Evolutionary conservation across 1,284 basidiomycete species (phyloP), one percentile per base, ranked within the genome.

Genomic region (Trichosporon ovoides): DNA sequence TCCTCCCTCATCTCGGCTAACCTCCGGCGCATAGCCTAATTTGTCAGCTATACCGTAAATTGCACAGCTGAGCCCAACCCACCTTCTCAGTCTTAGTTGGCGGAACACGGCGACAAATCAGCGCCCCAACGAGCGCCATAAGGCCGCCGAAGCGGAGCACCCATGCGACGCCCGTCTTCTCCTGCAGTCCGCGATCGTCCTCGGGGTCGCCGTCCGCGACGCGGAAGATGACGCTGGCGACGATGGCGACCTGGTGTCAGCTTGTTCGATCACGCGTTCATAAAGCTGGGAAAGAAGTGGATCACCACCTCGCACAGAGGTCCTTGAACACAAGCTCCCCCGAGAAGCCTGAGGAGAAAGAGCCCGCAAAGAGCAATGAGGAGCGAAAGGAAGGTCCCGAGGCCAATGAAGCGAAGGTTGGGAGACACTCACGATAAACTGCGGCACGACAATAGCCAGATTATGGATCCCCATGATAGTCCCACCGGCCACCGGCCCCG

Each of bases 381-480:
- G n/a, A n/a, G n/a, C n/a, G n/a, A n/a, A n/a, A n/a, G n/a, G n/a
- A n/a, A n/a, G n/a, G n/a, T n/a, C n/a, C n/a, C n/a, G n/a, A n/a
- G n/a, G n/a, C n/a, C n/a, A n/a, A n/a, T n/a, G n/a, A n/a, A n/a
- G n/a, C n/a, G n/a, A n/a, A n/a, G n/a, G n/a, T n/a, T n/a, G n/a
- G n/a, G n/a, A n/a, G n/a, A n/a, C n/a, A 82, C 89, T 69, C 71
- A 91, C 91, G 59, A 94, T 82, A 70, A 95, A 89, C 68, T 96
- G 92, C 19, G 91, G 92, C 76, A 91, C 84, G 22, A 95, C 92
- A 61, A 95, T 91, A 3, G 93, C 89, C 7, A 97, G 80, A 69
- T 97, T 97, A 75, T 98, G 94, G 40, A 98, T 94, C 3, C 94
- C 94, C 49, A 97, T 82, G 49, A 97, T 87, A 2, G 91, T 94